A percentile compares a stretch with the other conserved stretches of the same genome.
Evolutionary conservation across 2,329 filamentous ascomycete genomes (phyloP).

Genomic region (Pseudogymnoascus destructans): DNA sequence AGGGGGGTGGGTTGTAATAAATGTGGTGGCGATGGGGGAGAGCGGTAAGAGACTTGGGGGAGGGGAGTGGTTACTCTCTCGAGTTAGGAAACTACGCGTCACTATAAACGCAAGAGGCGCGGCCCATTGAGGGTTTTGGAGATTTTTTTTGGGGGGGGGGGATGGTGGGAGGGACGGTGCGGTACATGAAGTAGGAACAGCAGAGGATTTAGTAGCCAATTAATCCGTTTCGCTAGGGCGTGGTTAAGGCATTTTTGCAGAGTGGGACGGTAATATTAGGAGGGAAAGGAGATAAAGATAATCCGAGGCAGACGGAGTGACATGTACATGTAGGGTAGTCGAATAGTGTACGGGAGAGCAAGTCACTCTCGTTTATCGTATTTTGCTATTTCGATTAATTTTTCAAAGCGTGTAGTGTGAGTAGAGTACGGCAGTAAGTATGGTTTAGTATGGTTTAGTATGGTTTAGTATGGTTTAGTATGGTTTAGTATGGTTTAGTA

Average conservation of each 20-base stretch:
- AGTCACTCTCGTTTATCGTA: neutral
- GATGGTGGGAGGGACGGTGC: neutral
- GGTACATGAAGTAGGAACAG: neutral
- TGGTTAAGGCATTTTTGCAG: neutral
- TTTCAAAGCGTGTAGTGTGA: neutral
- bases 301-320: neutral
- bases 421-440: too few species aligned
- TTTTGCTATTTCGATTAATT: neutral
- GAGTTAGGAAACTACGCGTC: neutral
- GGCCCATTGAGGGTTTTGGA: neutral
- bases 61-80: neutral
- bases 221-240: neutral
- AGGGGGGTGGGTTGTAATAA: neutral
- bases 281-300: neutral
- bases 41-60: conserved; percentile 1
- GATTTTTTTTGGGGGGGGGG: neutral
- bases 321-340: neutral
- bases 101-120: conserved; percentile 7
- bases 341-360: neutral
- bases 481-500: neutral
- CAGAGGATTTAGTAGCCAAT: neutral
- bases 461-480: neutral
- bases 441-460: neutral
- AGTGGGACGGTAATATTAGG: neutral
- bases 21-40: neutral